These are phyloP conservation scores for Dactylellina leptospora DNA, from an alignment of 2,329 filamentous ascomycete genomes.

Conservation along the genomic window DNA sequence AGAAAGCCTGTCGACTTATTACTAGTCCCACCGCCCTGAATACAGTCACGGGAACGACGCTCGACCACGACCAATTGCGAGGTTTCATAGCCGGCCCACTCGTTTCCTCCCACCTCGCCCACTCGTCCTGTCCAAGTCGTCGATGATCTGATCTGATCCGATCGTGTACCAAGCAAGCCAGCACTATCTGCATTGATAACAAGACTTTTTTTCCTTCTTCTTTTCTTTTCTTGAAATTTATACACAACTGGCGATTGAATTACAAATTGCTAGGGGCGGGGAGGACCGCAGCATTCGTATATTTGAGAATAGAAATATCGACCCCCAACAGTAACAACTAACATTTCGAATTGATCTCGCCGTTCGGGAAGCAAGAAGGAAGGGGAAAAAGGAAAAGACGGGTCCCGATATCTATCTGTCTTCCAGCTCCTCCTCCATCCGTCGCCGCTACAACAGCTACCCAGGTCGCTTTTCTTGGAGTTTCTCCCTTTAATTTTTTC, in stretches of 20 bases:
- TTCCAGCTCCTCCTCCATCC: background rate
- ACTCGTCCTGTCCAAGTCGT: background rate
- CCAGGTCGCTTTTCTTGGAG: background rate
- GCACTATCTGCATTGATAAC: too few relatives aligned
- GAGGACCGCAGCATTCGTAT: too few relatives aligned
- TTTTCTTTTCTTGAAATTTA: too few relatives aligned
- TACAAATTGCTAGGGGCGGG: too few relatives aligned
- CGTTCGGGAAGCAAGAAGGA: background rate
- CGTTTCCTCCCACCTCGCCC: background rate
- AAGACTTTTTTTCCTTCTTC: too few relatives aligned
- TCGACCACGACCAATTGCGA: background rate
- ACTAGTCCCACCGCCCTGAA: constrained; percentile 7
- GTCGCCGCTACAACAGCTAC: background rate
- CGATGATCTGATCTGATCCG: constrained; percentile 1
- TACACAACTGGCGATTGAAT: too few relatives aligned
- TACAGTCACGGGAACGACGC: constrained; percentile 38
- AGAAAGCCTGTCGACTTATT: too few relatives aligned
- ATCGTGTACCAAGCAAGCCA: constrained; percentile 1
- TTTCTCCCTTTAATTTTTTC: background rate
- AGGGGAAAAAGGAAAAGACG: background rate
- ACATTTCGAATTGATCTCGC: too few relatives aligned
- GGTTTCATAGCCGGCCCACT: background rate
- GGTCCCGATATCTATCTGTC: too few relatives aligned
- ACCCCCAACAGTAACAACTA: too few relatives aligned
- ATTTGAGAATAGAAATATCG: too few relatives aligned